Conservation (phyloP, 1,284 basidiomycete genomes). For the Taiwanofungus camphoratus region DNA sequence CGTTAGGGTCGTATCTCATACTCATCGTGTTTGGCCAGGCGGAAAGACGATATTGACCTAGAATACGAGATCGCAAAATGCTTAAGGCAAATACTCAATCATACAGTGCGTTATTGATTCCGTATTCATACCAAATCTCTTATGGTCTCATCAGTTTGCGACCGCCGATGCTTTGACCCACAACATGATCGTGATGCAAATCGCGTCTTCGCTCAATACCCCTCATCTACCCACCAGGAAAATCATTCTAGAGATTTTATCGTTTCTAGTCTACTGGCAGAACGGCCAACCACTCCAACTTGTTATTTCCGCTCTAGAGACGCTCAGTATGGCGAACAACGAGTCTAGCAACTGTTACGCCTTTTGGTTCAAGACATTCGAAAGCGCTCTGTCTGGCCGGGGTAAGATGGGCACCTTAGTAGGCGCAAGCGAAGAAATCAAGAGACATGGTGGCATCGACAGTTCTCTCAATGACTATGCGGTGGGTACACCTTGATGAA, state of each 20-base stretch:
- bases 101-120: constrained; percentile 42
- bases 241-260: constrained; percentile 73
- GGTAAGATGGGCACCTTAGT: constrained; percentile 96
- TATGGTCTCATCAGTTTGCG: constrained; percentile 45
- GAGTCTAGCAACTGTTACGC: constrained; percentile 62
- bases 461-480: constrained; percentile 78
- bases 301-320: constrained; percentile 59
- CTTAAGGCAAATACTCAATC: constrained; percentile 81
- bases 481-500: constrained; percentile 40
- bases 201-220: constrained; percentile 82
- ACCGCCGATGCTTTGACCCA: constrained; percentile 78
- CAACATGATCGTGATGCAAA: constrained; percentile 74
- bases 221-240: constrained; percentile 80
- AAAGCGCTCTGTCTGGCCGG: constrained; percentile 73
- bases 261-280: constrained; percentile 60
- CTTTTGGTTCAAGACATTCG: constrained; percentile 87
- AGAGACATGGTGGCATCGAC: constrained; percentile 52
- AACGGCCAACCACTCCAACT: constrained; percentile 47
- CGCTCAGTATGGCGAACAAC: constrained; percentile 61
- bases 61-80: constrained; percentile 93
- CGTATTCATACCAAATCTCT: neutral
- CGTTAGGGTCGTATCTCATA: no score
- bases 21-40: no score
- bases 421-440: constrained; percentile 88
- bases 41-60: constrained; percentile 61